Evolutionary conservation across 2,329 filamentous ascomycete genomes (phyloP).

Genomic region (Alternaria viburni): DNA sequence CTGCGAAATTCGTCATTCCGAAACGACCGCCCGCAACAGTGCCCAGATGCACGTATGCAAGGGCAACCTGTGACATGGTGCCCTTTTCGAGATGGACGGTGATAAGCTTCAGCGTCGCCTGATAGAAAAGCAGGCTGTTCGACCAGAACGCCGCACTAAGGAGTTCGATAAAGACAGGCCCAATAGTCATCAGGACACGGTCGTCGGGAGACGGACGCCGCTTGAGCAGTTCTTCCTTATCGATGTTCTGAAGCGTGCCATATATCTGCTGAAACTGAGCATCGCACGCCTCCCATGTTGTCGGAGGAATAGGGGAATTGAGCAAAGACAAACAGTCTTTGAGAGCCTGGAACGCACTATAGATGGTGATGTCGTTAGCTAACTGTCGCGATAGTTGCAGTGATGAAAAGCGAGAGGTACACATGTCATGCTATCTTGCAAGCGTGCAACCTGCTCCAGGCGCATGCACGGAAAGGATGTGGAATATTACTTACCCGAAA

Average conservation of each 20-base stretch:
- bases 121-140: slow-evolving; percentile 74
- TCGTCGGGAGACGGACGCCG: slow-evolving; percentile 53
- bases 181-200: slow-evolving; percentile 66
- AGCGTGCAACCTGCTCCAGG: neutral
- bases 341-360: slow-evolving; percentile 69
- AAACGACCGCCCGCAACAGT: slow-evolving; percentile 73
- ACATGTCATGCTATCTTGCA: neutral
- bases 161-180: slow-evolving; percentile 73
- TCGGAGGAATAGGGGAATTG: slow-evolving; percentile 68
- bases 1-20: slow-evolving; percentile 71
- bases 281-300: slow-evolving; percentile 80
- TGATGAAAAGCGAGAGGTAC: neutral
- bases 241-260: slow-evolving; percentile 48
- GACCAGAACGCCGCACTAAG: slow-evolving; percentile 76
- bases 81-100: slow-evolving; percentile 69
- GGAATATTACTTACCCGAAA: slow-evolving; percentile 40
- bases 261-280: slow-evolving; percentile 66
- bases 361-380: neutral
- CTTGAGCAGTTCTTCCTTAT: slow-evolving; percentile 57
- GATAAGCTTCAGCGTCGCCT: slow-evolving; percentile 71
- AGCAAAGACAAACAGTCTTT: slow-evolving; percentile 70
- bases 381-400: neutral
- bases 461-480: neutral
- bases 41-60: slow-evolving; percentile 71
- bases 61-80: slow-evolving; percentile 71